These are phyloP conservation scores for Phytophthora citrophthora DNA, from an alignment of 352 stramenopile species.

Conservation along the genomic window DNA sequence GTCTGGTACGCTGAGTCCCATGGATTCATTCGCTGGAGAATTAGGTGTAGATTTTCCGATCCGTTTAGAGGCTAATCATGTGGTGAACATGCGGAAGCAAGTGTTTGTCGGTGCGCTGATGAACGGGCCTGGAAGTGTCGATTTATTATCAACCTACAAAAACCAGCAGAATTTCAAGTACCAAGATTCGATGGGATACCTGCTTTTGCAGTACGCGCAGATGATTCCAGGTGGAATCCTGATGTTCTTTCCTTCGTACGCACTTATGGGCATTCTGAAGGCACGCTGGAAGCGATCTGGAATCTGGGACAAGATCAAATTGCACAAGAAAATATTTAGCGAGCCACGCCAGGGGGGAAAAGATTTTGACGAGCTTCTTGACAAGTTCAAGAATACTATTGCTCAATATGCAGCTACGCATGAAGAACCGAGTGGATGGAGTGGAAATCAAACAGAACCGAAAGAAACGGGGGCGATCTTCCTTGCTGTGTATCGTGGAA, in stretches of 20 bases:
- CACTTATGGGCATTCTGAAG: slow-evolving; percentile 66
- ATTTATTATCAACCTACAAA: slow-evolving; percentile 74
- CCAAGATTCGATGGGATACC: slow-evolving; percentile 75
- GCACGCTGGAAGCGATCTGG: slow-evolving; percentile 66
- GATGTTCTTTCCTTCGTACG: slow-evolving; percentile 88
- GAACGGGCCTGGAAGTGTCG: slow-evolving; percentile 61
- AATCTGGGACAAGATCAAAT: slow-evolving; percentile 55
- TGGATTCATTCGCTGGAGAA: slow-evolving; percentile 87
- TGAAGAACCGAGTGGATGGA: slow-evolving; percentile 21
- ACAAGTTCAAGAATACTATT: slow-evolving; percentile 72
- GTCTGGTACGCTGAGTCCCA: slow-evolving; percentile 80
- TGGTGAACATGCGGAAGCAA: slow-evolving; percentile 84
- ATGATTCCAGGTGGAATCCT: slow-evolving; percentile 75
- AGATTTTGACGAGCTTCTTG: slow-evolving; percentile 76
- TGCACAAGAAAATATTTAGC: slow-evolving; percentile 63
- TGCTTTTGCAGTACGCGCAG: slow-evolving; percentile 66
- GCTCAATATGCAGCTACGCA: slow-evolving; percentile 23
- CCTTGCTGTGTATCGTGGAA: slow-evolving; percentile 97
- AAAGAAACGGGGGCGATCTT: slow-evolving; percentile 90
- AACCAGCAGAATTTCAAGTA: slow-evolving; percentile 85
- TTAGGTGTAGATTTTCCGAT: slow-evolving; percentile 84
- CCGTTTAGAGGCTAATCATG: slow-evolving; percentile 81
- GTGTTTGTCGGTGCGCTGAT: slow-evolving; percentile 76
- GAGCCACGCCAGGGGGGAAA: slow-evolving; percentile 76
- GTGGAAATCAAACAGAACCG: slow-evolving; percentile 1